Base-by-base conservation (phyloP, 2,329 filamentous ascomycete species). In the Aspergillus thermomutatus region DNA sequence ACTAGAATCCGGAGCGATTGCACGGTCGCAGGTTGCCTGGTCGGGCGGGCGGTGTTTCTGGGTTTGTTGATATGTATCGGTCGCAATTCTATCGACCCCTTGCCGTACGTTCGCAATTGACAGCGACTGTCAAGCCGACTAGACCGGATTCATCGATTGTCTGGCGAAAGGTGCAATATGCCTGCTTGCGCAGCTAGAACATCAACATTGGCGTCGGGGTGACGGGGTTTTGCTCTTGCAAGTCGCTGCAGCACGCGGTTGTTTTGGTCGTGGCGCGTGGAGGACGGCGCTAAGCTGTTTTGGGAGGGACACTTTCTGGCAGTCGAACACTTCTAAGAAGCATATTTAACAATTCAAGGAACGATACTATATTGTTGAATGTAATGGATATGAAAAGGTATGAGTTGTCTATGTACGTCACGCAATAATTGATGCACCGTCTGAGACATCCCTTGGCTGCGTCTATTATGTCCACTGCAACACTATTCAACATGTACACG, bases 251-350 rank as follows among this genome's bases (percentile, higher is more conserved):
- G 65, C 69, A 72, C 71, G 70, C 71, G 69, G 69, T 73, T 73
- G 70, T 73, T 74, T 74, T 73, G 71, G 71, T 73, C 64, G 67
- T 69, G 66, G 68, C 70, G 71, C 69, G 71, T 72, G 71, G 69
- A 49, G 68, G 64, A 61, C 45, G 52, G 53, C 70, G 64, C 71
- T 73, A 74, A 64, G 56, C 69, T 61, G 14, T 31, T 72, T 72
- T 64, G 45, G 69, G 69, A 52, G 23, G 26, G 11, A 53, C 51
- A 34, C 26, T 31, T 43, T 21, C 21, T 37, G 10, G n/a, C 10
- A 37, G 5, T 17, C 17, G 14, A 37, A 6, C 14, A 17, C 14
- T 17, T 21, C 43, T 51, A 26, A 11, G 14, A 17, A 26, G 31
- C 14, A 37, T 37, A 5, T 17, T 17, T 34, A 17, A 34, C 31